phyloP scores from a whole-genome alignment of 2,329 filamentous ascomycete genomes.

The Penicillium sp. region DNA sequence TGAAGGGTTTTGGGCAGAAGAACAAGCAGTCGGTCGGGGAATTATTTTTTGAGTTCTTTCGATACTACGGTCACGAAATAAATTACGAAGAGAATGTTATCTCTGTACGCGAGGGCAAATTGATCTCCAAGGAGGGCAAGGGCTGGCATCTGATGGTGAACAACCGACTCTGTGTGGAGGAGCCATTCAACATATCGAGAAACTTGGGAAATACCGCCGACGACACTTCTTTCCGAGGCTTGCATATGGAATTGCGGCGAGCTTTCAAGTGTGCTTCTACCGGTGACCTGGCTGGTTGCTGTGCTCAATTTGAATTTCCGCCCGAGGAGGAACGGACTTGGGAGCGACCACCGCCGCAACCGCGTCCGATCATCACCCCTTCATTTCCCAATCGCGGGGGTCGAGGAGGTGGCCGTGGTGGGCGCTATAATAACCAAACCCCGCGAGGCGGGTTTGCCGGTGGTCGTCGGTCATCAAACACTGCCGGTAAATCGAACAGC shows the following conservation, averaged over 20 bases:
- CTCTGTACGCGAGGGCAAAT: slow-evolving; percentile 79
- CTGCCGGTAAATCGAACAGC: slow-evolving; percentile 49
- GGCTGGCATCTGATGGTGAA: slow-evolving; percentile 80
- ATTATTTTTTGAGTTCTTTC: slow-evolving; percentile 94
- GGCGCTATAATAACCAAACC: slow-evolving; percentile 53
- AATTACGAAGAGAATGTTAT: slow-evolving; percentile 84
- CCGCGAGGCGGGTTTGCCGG: slow-evolving; percentile 53
- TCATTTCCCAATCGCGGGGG: slow-evolving; percentile 50
- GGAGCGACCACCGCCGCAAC: slow-evolving; percentile 61
- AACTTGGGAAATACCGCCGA: slow-evolving; percentile 97
- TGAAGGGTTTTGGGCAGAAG: slow-evolving; percentile 73
- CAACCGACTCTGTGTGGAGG: slow-evolving; percentile 90
- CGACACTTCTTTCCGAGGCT: slow-evolving; percentile 87
- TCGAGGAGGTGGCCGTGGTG: slow-evolving; percentile 55
- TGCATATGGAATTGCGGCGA: slow-evolving; percentile 85
- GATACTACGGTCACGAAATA: slow-evolving; percentile 90
- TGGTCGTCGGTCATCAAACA: slow-evolving; percentile 61
- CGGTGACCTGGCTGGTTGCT: slow-evolving; percentile 79
- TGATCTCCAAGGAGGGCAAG: slow-evolving; percentile 82
- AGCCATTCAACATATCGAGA: slow-evolving; percentile 87
- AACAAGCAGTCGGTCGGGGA: slow-evolving; percentile 84
- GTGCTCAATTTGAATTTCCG: slow-evolving; percentile 85
- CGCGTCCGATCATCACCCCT: slow-evolving; percentile 57
- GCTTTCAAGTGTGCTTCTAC: slow-evolving; percentile 83
- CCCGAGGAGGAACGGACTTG: slow-evolving; percentile 71